Base-by-base conservation (phyloP, 352 stramenopile genomes). In the Phytophthora tubulina region DNA sequence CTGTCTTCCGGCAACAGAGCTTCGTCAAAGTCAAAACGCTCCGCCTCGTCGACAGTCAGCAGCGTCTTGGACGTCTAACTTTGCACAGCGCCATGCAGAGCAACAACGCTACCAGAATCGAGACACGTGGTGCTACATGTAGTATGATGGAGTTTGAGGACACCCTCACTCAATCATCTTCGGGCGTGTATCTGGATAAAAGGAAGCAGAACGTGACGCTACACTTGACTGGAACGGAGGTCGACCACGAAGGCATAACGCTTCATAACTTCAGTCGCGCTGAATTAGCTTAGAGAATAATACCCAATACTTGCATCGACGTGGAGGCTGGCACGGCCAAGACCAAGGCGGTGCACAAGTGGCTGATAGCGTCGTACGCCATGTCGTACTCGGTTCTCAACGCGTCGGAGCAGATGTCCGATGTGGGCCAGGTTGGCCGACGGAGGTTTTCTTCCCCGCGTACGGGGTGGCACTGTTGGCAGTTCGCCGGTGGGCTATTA, bases 241-340 rank as follows among this genome's bases (percentile, higher is more conserved):
- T 85, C 21, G 62, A 87, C 42, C 73, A 85, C 53, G 63, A 76
- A 17, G 82, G 67, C 46, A 79, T 88, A 57, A 77, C 72, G 8
- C 56, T 91, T 15, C 67, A 78, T 41, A 80, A 80, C 14, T 91
- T 89, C 75, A 71, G 49, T 6, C 63, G 21, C 84, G 7, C 63
- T 75, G 1, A 61, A 77, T 21, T 32, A 68, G 69, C 21, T 62
- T 52, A 1, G 48, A 69, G 17, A 55, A 48, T 44, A 92, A 88
- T 17, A 72, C 21, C 21, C 21, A 27, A 66, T 6, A 44, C n/a
- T 3, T 79, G 76, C 14, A 66, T 94, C 27, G 86, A 92, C 62
- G 67, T 94, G 3, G 84, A 94, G 51, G 58, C 81, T 4, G 81
- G 74, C n/a, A 89, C 82, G 13, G 84, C 84, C 63, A 89, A 94